Evolutionary conservation across 2,329 filamentous ascomycete species (phyloP).

Genomic region (Mycosphaerella arachidis): DNA sequence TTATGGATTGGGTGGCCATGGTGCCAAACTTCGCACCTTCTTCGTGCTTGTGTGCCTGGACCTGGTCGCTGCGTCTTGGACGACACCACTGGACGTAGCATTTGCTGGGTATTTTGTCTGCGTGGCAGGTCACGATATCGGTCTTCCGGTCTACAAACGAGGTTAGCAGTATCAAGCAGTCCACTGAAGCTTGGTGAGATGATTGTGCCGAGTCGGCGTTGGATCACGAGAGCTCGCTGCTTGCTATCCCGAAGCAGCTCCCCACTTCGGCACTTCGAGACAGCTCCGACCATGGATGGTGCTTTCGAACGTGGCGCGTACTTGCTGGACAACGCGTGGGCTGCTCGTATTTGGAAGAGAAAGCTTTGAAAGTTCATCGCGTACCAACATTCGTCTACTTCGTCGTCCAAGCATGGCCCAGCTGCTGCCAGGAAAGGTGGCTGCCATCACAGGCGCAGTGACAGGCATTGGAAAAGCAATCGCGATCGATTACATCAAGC

Average conservation of each 20-base stretch:
- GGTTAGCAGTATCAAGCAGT: neutral
- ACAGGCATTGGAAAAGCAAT: conserved; percentile 87
- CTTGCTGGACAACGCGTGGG: conserved; percentile 5
- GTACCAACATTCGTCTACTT: neutral
- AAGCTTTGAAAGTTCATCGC: neutral
- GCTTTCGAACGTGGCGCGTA: conserved; percentile 6
- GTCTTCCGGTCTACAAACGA: neutral
- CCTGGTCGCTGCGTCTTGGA: neutral
- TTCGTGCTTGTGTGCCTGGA: neutral
- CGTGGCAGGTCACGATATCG: neutral
- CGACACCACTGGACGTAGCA: neutral
- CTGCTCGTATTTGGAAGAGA: neutral
- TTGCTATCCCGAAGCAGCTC: conserved; percentile 9
- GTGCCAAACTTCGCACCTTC: neutral
- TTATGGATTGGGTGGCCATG: conserved; percentile 46
- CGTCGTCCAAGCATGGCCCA: conserved; percentile 8
- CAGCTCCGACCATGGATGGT: neutral
- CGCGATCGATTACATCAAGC: conserved; percentile 69
- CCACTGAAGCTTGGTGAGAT: neutral
- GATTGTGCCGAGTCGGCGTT: neutral
- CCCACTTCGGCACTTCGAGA: conserved; percentile 4
- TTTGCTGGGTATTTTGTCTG: neutral
- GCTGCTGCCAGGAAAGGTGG: conserved; percentile 68
- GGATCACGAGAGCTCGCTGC: conserved; percentile 9
- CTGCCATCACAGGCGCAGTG: conserved; percentile 80